Evolutionary conservation across 2,329 filamentous ascomycete genomes (phyloP), one percentile per base, ranked within the genome.

Genomic region (Rhexocercosporidium sp.): DNA sequence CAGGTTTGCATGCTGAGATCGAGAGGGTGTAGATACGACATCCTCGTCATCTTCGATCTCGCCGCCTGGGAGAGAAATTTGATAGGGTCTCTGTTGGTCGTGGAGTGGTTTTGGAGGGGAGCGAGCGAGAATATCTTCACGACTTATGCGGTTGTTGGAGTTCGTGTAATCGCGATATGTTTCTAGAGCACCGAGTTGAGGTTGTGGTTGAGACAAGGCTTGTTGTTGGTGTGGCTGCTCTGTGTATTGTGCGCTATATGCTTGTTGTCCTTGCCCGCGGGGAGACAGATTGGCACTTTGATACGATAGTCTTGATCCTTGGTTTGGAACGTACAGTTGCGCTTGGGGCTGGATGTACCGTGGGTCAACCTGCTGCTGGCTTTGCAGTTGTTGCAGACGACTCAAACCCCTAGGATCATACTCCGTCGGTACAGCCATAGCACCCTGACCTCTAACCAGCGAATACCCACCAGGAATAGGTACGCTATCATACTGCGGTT

Each of bases 391-490:
- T 29, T 71, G 69, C 3, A 49, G 16, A 11, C 44, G 66, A 47
- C 66, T 72, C 3, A 75, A 46, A 25, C 71, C 72, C 31, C 69
- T 69, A 16, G 73, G 73, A 59, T 75, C 73, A 66, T 77, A 75
- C 4, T 67, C 54, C 11, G 74, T 73, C n/a, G 70, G 73, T 3
- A 67, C 69, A 49, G 65, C 22, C 18, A 66, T 63, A 8, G 71
- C 69, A 18, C 76, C 76, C 54, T 76, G 72, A 6, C 75, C 74
- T 47, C 71, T 70, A 8, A 77, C 77, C 2, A 76, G 62, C 18
- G 62, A 41, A 57, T 78, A 78, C 3, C 73, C 73, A 4, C 72
- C 72, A 22, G 77, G 76, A 51, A 78, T 78, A 2, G 75, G 76
- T 9, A 77, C 75, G 31, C 62, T 71, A 65, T 74, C 71, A 62